These are phyloP conservation scores for Aquilaria agallochum DNA, from an alignment of 441 rosid genomes.

Conservation along the genomic window DNA sequence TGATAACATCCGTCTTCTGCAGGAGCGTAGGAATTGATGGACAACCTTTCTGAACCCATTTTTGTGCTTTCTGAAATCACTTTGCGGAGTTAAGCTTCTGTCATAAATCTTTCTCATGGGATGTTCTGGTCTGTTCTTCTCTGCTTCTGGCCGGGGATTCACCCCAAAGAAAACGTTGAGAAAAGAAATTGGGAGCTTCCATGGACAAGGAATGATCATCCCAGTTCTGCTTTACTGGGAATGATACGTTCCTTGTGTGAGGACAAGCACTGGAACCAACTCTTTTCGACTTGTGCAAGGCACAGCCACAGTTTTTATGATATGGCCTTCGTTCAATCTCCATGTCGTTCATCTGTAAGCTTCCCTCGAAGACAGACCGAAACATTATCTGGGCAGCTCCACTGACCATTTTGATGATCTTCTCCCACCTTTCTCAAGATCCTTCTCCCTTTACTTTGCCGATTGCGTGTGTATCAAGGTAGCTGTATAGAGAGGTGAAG, in stretches of 20 bases:
- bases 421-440: background rate
- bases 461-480: no score
- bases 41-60: no score
- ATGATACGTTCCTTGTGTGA: slow-evolving; percentile 6
- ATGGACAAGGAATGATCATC: slow-evolving; percentile 10
- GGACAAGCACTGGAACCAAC: slow-evolving; percentile 11
- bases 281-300: slow-evolving; percentile 26
- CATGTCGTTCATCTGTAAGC: slow-evolving; percentile 16
- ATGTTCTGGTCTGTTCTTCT: no score
- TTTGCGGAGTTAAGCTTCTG: no score
- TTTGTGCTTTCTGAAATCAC: no score
- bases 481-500: no score
- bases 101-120: no score
- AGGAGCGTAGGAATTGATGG: no score
- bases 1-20: no score
- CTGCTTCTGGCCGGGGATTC: slow-evolving; percentile 1
- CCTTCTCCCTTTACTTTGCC: background rate
- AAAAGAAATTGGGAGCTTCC: slow-evolving; percentile 13
- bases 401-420: slow-evolving; percentile 9
- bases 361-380: slow-evolving; percentile 18
- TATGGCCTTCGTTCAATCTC: slow-evolving; percentile 26
- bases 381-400: slow-evolving; percentile 22
- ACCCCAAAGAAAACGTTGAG: slow-evolving; percentile 12
- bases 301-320: slow-evolving; percentile 34
- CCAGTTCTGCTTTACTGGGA: slow-evolving; percentile 19